Conservation (phyloP, 1,139 yeast species). For the Scheffersomyces parashehatae region DNA sequence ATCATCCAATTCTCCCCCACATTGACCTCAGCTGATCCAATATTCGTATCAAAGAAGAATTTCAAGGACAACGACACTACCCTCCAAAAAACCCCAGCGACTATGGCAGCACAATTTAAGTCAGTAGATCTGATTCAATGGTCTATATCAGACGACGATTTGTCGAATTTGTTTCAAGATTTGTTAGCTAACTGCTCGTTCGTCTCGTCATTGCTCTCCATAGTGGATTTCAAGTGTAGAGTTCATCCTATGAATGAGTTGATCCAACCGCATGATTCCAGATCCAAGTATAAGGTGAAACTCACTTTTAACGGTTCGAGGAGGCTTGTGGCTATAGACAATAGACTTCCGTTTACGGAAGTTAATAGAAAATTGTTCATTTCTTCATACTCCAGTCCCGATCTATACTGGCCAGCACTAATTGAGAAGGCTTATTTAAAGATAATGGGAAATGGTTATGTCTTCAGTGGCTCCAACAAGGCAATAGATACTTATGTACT, state of each 20-base stretch:
- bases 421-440: constrained; percentile 77
- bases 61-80: constrained; percentile 10
- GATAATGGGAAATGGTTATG: constrained; percentile 60
- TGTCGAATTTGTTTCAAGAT: constrained; percentile 49
- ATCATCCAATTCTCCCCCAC: constrained; percentile 17
- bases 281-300: constrained; percentile 35
- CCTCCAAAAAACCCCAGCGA: constrained; percentile 17
- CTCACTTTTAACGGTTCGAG: constrained; percentile 58
- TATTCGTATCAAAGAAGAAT: constrained; percentile 4
- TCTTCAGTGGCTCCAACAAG: constrained; percentile 75
- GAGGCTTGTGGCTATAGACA: constrained; percentile 53
- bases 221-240: constrained; percentile 21
- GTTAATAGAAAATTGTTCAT: constrained; percentile 28
- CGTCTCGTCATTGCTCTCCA: constrained; percentile 62
- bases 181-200: constrained; percentile 73
- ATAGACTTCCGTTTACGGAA: constrained; percentile 37
- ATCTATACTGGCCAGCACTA: constrained; percentile 66
- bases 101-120: constrained; percentile 15
- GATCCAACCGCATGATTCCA: constrained; percentile 28
- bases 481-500: constrained; percentile 70
- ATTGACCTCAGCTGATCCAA: constrained; percentile 13
- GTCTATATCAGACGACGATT: constrained; percentile 16
- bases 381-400: constrained; percentile 39
- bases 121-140: constrained; percentile 17
- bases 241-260: constrained; percentile 10